These are phyloP conservation scores for Lactarius psammicola DNA, from an alignment of 768 basidiomycete species.

Conservation along the genomic window DNA sequence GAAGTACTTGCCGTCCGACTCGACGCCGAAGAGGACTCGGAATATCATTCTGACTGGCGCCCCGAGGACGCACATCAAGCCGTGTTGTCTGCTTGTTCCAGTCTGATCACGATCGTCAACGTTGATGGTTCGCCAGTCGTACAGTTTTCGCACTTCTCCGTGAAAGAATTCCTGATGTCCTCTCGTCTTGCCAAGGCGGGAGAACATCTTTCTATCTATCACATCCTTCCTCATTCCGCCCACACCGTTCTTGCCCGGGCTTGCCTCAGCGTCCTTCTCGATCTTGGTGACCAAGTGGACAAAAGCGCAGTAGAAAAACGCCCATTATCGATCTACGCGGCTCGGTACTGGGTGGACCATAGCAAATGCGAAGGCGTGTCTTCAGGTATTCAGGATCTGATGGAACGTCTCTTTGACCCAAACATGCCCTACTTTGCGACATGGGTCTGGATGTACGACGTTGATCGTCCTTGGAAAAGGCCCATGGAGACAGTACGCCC, in stretches of 20 bases:
- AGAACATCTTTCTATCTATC: neutral
- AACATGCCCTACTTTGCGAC: neutral
- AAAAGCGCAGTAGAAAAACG: neutral
- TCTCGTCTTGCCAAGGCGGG: neutral
- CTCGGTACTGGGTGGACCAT: slow-evolving; percentile 11
- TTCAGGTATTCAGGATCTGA: neutral
- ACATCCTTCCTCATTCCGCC: neutral
- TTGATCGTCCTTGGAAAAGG: slow-evolving; percentile 5
- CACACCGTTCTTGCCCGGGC: neutral
- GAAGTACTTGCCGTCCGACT: slow-evolving; percentile 8
- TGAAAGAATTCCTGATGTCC: slow-evolving; percentile 20
- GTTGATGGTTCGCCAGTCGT: neutral
- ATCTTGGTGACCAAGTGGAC: neutral
- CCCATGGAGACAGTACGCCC: neutral
- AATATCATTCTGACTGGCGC: neutral
- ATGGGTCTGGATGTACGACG: slow-evolving; percentile 15
- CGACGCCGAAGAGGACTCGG: neutral
- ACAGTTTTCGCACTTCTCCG: slow-evolving; percentile 13
- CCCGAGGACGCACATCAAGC: neutral
- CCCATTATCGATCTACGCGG: slow-evolving; percentile 12
- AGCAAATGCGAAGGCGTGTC: neutral
- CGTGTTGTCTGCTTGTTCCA: neutral
- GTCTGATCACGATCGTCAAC: neutral
- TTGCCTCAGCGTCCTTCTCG: slow-evolving; percentile 7
- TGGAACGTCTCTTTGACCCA: slow-evolving; percentile 4